phyloP scores from a whole-genome alignment of 129 eudicot genomes.

The Pittosporum tobira region DNA sequence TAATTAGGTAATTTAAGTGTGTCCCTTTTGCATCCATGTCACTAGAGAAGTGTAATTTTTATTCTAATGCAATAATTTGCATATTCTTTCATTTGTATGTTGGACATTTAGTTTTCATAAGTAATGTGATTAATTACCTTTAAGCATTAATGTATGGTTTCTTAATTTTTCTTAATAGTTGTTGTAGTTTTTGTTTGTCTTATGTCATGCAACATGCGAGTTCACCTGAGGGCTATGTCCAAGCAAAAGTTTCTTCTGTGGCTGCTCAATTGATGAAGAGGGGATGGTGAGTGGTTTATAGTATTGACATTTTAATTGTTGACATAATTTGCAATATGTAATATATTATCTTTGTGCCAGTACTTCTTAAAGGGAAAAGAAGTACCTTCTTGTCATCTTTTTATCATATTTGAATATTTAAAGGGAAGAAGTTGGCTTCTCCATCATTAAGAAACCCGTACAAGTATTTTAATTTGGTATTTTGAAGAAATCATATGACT shows the following conservation, averaged over 20 bases:
- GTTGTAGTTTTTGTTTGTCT: constrained; percentile 71
- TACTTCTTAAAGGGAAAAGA: too few species aligned
- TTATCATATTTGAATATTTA: too few species aligned
- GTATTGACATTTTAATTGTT: neutral
- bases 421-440: too few species aligned
- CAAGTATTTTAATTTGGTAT: too few species aligned
- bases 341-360: neutral
- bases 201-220: constrained; percentile 79
- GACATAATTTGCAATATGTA: neutral
- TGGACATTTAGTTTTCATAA: neutral
- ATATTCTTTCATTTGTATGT: too few species aligned
- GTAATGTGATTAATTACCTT: neutral
- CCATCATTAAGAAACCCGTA: too few species aligned
- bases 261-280: constrained; percentile 96
- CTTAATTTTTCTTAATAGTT: neutral
- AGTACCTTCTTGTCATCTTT: too few species aligned
- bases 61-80: neutral
- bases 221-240: constrained; percentile 85
- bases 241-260: constrained; percentile 78
- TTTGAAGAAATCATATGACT: too few species aligned
- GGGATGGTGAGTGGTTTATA: constrained; percentile 68
- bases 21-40: neutral
- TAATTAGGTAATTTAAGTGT: constrained; percentile 52
- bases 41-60: neutral
- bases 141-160: neutral